Conservation (phyloP, 768 basidiomycete species). For the Hypholoma fasciculare region DNA sequence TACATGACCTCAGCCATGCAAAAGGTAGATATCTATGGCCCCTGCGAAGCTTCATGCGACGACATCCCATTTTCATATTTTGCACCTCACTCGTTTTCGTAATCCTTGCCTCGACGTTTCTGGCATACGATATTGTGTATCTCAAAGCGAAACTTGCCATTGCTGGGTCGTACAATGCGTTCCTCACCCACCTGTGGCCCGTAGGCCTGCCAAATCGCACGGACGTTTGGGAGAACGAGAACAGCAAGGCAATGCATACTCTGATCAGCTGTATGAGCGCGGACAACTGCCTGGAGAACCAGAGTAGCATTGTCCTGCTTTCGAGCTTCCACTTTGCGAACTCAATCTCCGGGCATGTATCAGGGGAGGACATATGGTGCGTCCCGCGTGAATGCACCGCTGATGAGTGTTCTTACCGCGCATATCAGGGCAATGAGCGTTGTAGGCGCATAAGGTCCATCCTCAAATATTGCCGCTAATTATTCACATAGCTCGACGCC, state of each 20-base stretch:
- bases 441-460: not conserved
- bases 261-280: not conserved
- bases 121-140: slow-evolving; percentile 1
- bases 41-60: not conserved
- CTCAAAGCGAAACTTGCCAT: slow-evolving; percentile 1
- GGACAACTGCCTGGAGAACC: slow-evolving; percentile 1
- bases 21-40: not conserved
- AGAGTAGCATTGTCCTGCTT: slow-evolving; percentile 1
- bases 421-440: slow-evolving; percentile 1
- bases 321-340: slow-evolving; percentile 1
- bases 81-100: not conserved
- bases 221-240: slow-evolving; percentile 6
- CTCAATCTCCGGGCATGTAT: slow-evolving; percentile 6
- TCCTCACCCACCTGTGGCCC: slow-evolving; percentile 3
- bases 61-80: not conserved
- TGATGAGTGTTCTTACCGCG: not conserved
- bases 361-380: slow-evolving; percentile 6
- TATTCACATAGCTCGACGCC: not conserved
- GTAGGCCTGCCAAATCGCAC: slow-evolving; percentile 5
- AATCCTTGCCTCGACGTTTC: not conserved
- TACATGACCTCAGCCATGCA: not conserved
- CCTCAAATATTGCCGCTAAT: not conserved
- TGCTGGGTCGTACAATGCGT: not conserved
- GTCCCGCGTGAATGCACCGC: not conserved
- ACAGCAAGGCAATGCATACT: slow-evolving; percentile 5